These are phyloP conservation scores for Botryosphaeria agaves DNA, from an alignment of 2,329 filamentous ascomycete species.

Conservation along the genomic window DNA sequence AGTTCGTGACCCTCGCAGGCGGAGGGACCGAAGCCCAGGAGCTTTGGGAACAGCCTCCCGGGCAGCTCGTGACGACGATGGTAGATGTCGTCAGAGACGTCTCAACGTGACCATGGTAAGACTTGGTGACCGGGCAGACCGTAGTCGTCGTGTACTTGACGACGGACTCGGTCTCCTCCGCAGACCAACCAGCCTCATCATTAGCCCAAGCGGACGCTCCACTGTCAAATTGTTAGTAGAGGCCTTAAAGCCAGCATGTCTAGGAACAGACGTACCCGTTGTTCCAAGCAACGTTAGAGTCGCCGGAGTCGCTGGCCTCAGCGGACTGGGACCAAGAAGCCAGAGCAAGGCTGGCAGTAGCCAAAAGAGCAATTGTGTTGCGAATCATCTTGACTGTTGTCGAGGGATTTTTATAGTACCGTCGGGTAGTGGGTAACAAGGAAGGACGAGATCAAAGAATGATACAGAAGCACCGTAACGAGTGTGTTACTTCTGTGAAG, in stretches of 20 bases:
- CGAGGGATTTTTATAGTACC: slow-evolving; percentile 1
- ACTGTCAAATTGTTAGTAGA: too few relatives aligned
- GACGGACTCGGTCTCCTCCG: background rate
- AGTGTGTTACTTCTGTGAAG: slow-evolving; percentile 23
- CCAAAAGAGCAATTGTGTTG: slow-evolving; percentile 9
- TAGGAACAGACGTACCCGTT: background rate
- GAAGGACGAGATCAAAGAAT: slow-evolving; percentile 14
- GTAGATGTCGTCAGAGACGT: slow-evolving; percentile 4
- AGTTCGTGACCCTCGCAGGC: too few relatives aligned
- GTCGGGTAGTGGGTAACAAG: too few relatives aligned
- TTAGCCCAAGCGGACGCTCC: too few relatives aligned
- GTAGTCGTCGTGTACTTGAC: slow-evolving; percentile 1
- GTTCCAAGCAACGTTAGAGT: background rate
- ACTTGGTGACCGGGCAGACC: background rate
- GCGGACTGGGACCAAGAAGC: slow-evolving; percentile 1
- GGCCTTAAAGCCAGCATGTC: too few relatives aligned
- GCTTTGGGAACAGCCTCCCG: slow-evolving; percentile 7
- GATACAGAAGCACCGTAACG: slow-evolving; percentile 25
- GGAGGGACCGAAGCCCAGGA: too few relatives aligned
- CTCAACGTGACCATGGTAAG: background rate
- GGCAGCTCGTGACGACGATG: slow-evolving; percentile 3
- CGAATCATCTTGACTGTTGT: slow-evolving; percentile 9
- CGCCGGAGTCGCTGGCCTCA: background rate
- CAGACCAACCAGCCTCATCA: too few relatives aligned
- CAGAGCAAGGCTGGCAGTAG: slow-evolving; percentile 8